These are phyloP conservation scores for Termitomyces sp. DNA, from an alignment of 768 basidiomycete genomes.

Conservation along the genomic window DNA sequence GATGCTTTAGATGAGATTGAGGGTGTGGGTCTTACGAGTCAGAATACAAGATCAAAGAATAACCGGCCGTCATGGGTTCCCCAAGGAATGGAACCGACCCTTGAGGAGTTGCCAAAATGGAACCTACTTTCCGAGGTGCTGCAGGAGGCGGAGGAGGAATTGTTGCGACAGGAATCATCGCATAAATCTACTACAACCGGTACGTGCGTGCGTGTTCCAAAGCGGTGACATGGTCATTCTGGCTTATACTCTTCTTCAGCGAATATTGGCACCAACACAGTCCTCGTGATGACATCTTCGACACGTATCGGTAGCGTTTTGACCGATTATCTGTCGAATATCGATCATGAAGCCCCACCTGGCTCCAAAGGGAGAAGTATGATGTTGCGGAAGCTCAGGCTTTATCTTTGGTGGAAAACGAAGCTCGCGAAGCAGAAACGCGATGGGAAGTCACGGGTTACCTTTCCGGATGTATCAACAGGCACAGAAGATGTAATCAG, in stretches of 20 bases:
- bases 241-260: slow-evolving; percentile 15
- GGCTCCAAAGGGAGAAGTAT: slow-evolving; percentile 65
- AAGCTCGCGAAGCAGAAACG: slow-evolving; percentile 34
- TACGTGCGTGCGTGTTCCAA: slow-evolving; percentile 7
- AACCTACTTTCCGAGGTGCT: slow-evolving; percentile 75
- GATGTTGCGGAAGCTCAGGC: slow-evolving; percentile 71
- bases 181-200: slow-evolving; percentile 19
- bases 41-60: slow-evolving; percentile 15
- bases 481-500: slow-evolving; percentile 18
- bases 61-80: slow-evolving; percentile 60
- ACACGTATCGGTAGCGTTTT: slow-evolving; percentile 67
- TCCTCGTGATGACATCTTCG: slow-evolving; percentile 87
- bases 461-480: slow-evolving; percentile 16
- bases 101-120: slow-evolving; percentile 98
- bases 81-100: slow-evolving; percentile 70
- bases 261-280: slow-evolving; percentile 57
- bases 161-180: slow-evolving; percentile 51
- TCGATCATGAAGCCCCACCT: slow-evolving; percentile 49
- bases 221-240: not conserved
- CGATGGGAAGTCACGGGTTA: slow-evolving; percentile 23
- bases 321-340: slow-evolving; percentile 70
- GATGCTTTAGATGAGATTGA: slow-evolving; percentile 62
- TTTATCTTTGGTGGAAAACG: slow-evolving; percentile 81
- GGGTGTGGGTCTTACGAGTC: slow-evolving; percentile 11
- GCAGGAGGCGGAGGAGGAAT: slow-evolving; percentile 86